Conservation (phyloP, 257 asterid genomes). For the Handroanthus guayacan region DNA sequence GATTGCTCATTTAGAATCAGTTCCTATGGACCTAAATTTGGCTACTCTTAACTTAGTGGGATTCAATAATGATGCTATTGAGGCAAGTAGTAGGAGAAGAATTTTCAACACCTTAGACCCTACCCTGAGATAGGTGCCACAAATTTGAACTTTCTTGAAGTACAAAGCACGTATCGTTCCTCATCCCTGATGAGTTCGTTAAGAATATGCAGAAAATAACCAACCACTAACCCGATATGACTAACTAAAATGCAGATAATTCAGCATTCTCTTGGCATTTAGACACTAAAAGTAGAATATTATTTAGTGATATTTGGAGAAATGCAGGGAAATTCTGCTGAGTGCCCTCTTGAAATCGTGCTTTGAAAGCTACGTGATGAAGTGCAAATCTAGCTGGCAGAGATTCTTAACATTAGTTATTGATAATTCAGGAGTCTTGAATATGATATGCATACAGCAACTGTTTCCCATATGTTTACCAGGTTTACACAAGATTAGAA, state of each 20-base stretch:
- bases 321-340: not conserved
- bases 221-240: not conserved
- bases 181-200: not conserved
- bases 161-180: no score
- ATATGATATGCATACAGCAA: not conserved
- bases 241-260: no score
- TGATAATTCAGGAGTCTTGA: not conserved
- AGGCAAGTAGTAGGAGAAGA: not conserved
- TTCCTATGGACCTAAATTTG: slow-evolving; percentile 13
- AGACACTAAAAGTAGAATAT: not conserved
- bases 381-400: not conserved
- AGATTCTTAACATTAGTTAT: not conserved
- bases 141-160: not conserved
- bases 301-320: not conserved
- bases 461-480: not conserved
- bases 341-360: not conserved
- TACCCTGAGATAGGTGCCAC: not conserved
- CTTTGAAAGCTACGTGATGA: not conserved
- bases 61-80: not conserved
- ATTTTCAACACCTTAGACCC: not conserved
- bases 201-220: not conserved
- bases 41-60: not conserved
- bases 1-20: not conserved
- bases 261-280: no score
- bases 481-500: not conserved